Evolutionary conservation across 148 eudicot species (phyloP), one percentile per base, ranked within the genome.

Genomic region (Amaranthus palmeri): DNA sequence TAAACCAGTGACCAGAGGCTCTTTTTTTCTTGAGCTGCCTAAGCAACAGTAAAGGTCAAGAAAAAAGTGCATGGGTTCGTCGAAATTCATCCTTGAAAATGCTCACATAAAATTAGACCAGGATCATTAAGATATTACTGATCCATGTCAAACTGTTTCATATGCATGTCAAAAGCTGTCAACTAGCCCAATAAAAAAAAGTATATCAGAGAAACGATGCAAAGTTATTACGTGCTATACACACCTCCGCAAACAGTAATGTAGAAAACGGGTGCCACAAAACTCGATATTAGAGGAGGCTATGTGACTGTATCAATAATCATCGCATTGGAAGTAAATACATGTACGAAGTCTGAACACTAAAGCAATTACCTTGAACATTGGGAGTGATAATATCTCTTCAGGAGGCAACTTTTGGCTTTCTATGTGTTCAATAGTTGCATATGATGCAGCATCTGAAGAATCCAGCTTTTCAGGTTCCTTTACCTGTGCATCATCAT

Each of bases 301-400:
- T 42, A 64, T 41, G 17, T 41, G 17, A 54, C 56, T 17, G 42
- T 3, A n/a, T 12, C 44, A 41, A 8, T 72, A 53, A 43, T 41
- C 36, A 48, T 55, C 53, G 15, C 41, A 51, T 25, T 25, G 36
- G 36, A 25, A 25, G 36, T 25, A 25, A 25, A 25, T 25, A 25
- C 36, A 25, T 25, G 36, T 25, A 25, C 36, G 36, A 25, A 25
- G 47, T 4, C 48, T 56, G 14, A 43, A 47, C 18, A 68, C 40
- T n/a, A 60, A 65, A 52, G 65, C 54, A 60, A 61, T 14, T 81
- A 92, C 96, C 97, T 95, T 95, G 68, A 95, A 95, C 95, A 85
- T 95, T 18, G 98, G 97, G 77, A 91, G 93, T 43, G 98, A 95
- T 52, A 95, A 69, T 68, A 95, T 85, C 78, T 95, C 98, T 78